A percentile compares a stretch with the other conserved stretches of the same genome.
These are phyloP conservation scores for Xylaria sp. DNA, from an alignment of 2,329 filamentous ascomycete species.

Conservation along the genomic window DNA sequence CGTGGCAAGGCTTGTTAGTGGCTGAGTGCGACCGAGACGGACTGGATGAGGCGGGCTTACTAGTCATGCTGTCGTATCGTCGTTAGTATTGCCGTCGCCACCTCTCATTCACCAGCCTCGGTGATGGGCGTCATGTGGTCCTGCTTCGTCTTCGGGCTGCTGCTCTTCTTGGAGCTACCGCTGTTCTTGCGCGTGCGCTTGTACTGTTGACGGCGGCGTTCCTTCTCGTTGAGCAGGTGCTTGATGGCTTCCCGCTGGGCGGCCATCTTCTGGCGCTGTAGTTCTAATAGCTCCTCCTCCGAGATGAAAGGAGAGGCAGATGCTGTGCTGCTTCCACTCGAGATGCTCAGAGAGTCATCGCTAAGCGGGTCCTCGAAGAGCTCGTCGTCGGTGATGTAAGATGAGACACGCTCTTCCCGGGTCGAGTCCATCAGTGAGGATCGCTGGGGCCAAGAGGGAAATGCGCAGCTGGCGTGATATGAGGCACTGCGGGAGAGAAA, in stretches of 20 bases:
- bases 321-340: conserved; percentile 54
- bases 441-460: conserved; percentile 56
- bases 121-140: conserved; percentile 64
- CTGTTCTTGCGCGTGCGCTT: conserved; percentile 45
- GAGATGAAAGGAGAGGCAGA: conserved; percentile 55
- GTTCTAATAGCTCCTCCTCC: conserved; percentile 61
- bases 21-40: background rate
- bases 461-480: conserved; percentile 53
- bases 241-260: conserved; percentile 64
- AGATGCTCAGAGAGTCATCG: conserved; percentile 61
- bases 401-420: conserved; percentile 57
- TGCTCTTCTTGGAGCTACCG: conserved; percentile 44
- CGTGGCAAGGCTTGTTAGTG: conserved; percentile 17
- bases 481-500: conserved; percentile 44
- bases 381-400: conserved; percentile 72
- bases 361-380: conserved; percentile 63
- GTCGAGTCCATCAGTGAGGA: conserved; percentile 48
- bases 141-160: conserved; percentile 58
- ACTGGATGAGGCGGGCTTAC: conserved; percentile 36
- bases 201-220: conserved; percentile 57
- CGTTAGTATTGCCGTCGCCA: conserved; percentile 25
- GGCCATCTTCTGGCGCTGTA: conserved; percentile 61
- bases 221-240: conserved; percentile 64
- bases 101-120: conserved; percentile 58
- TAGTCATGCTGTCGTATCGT: conserved; percentile 45